Evolutionary conservation across 2,329 filamentous ascomycete species (phyloP).

Genomic region (Chaetoscypha palmicola): DNA sequence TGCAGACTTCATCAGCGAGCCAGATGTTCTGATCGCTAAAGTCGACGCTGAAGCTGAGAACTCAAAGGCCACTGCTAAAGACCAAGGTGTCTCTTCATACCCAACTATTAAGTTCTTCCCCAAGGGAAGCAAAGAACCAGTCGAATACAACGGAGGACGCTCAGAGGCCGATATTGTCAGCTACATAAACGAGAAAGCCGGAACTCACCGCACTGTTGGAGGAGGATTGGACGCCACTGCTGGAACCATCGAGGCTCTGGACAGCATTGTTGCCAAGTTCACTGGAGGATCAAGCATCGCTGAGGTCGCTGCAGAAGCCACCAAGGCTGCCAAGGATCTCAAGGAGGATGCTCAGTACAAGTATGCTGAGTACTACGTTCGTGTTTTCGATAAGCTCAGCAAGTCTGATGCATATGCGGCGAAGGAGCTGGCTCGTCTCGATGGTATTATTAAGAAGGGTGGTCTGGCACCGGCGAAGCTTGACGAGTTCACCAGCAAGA

Average conservation of each 20-base stretch:
- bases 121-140: constrained; percentile 66
- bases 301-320: constrained; percentile 62
- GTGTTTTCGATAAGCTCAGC: constrained; percentile 78
- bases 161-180: constrained; percentile 67
- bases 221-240: constrained; percentile 72
- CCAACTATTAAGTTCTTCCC: constrained; percentile 98
- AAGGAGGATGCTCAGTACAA: constrained; percentile 59
- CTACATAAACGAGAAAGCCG: constrained; percentile 83
- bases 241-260: constrained; percentile 74
- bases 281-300: constrained; percentile 50
- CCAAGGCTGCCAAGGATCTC: constrained; percentile 60
- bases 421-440: constrained; percentile 79
- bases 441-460: constrained; percentile 77
- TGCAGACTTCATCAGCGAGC: constrained; percentile 69
- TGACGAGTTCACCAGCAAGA: constrained; percentile 79
- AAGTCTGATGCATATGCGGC: constrained; percentile 70
- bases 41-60: constrained; percentile 87
- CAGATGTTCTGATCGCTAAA: constrained; percentile 81
- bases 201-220: constrained; percentile 75
- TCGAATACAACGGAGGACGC: constrained; percentile 69
- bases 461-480: constrained; percentile 78
- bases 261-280: constrained; percentile 69
- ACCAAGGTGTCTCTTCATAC: constrained; percentile 76
- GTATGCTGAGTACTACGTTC: constrained; percentile 91
- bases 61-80: constrained; percentile 68